Percentiles rank a stretch among this genome's conserved stretches.
Evolutionary conservation across 495 filamentous ascomycete genomes (phyloP).

Genomic region (Talaromyces liani): DNA sequence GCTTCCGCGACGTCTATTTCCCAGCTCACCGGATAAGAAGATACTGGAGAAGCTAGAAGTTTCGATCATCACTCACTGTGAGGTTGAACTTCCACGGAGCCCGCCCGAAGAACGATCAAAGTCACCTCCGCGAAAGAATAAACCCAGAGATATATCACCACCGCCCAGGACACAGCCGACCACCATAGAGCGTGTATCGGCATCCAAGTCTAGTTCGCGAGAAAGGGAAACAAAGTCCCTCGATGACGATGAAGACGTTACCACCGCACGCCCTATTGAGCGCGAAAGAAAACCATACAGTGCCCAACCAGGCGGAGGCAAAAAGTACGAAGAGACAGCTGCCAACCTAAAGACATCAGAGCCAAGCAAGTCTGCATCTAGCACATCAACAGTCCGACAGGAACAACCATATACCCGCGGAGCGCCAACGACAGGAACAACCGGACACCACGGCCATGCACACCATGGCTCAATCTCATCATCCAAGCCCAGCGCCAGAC

Average conservation of each 20-base stretch:
- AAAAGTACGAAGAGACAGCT: constrained; percentile 37
- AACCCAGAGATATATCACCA: constrained; percentile 13
- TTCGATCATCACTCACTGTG: constrained; percentile 38
- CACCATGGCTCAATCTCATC: constrained; percentile 6
- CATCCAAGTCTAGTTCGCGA: constrained; percentile 20
- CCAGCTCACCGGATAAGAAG: constrained; percentile 32
- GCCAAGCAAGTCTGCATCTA: constrained; percentile 14
- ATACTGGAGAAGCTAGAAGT: constrained; percentile 37
- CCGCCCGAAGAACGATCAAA: constrained; percentile 32
- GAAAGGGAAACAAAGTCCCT: constrained; percentile 44
- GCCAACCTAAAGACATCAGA: constrained; percentile 18
- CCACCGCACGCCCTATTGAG: constrained; percentile 44
- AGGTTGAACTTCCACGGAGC: constrained; percentile 38
- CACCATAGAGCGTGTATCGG: constrained; percentile 9
- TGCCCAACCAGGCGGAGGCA: constrained; percentile 48
- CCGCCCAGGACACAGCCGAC: constrained; percentile 14
- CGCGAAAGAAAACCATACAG: constrained; percentile 57
- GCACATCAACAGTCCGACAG: constrained; percentile 1
- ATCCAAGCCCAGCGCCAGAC: constrained; percentile 14
- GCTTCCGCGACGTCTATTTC: constrained; percentile 66
- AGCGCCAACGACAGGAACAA: constrained; percentile 9
- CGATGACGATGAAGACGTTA: constrained; percentile 36
- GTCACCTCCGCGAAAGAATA: constrained; percentile 14
- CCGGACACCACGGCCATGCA: constrained; percentile 10
- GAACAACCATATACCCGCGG: constrained; percentile 25